A percentile compares a stretch with the other conserved stretches of the same genome.
These are phyloP conservation scores for Myochromella boudieri DNA, from an alignment of 768 basidiomycete species.

Conservation along the genomic window DNA sequence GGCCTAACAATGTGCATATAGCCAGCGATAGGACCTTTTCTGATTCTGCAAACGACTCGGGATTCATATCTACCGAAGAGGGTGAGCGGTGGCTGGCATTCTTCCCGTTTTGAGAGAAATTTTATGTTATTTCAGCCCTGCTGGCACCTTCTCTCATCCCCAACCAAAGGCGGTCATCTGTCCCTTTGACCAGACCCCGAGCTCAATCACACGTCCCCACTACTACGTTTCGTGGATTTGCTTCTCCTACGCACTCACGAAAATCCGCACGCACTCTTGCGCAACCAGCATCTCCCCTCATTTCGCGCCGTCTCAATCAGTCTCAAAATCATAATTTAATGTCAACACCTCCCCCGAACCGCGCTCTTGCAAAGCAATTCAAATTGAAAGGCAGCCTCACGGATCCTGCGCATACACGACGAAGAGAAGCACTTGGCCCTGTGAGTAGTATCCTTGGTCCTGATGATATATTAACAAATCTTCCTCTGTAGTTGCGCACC, in stretches of 20 bases:
- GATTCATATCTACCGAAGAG: constrained; percentile 49
- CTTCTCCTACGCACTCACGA: constrained; percentile 36
- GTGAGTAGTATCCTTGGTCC: constrained; percentile 28
- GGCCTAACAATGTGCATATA: constrained; percentile 44
- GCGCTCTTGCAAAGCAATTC: constrained; percentile 50
- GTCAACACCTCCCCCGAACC: constrained; percentile 71
- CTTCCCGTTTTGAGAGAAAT: not conserved
- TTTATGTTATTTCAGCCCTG: constrained; percentile 39
- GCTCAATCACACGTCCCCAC: constrained; percentile 56
- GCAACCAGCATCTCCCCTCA: constrained; percentile 32
- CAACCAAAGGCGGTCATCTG: constrained; percentile 29
- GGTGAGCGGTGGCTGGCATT: too few species aligned
- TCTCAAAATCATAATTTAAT: constrained; percentile 33
- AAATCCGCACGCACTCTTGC: constrained; percentile 22
- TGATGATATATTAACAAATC: constrained; percentile 23
- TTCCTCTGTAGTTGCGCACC: constrained; percentile 29
- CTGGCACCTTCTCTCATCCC: constrained; percentile 61
- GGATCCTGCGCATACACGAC: constrained; percentile 60
- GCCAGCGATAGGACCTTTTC: constrained; percentile 50
- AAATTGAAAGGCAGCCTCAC: constrained; percentile 72
- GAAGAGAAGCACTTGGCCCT: constrained; percentile 41
- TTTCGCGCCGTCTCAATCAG: constrained; percentile 33
- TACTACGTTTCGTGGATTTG: constrained; percentile 28
- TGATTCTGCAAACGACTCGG: constrained; percentile 46
- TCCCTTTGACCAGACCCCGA: constrained; percentile 46